Conservation (phyloP, 2,329 filamentous ascomycete species). For the Colletotrichum navitas region DNA sequence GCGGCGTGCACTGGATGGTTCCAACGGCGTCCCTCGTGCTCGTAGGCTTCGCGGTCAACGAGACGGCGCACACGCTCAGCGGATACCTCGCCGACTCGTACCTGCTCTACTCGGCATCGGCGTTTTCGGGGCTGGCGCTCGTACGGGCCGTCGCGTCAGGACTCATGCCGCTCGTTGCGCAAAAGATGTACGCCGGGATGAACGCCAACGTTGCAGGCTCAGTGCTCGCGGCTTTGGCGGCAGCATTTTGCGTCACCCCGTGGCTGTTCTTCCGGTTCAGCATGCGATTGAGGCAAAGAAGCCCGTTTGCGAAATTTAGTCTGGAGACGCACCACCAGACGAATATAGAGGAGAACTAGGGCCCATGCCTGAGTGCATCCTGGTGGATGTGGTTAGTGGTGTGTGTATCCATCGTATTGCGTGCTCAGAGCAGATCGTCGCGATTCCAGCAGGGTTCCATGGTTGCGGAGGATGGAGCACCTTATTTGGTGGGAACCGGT, state of each 20-base stretch:
- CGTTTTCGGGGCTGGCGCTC: conserved; percentile 46
- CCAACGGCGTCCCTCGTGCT: conserved; percentile 56
- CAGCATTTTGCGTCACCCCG: conserved; percentile 43
- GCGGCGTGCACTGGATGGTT: conserved; percentile 53
- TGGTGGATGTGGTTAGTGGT: not conserved
- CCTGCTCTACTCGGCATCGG: conserved; percentile 46
- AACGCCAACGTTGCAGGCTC: conserved; percentile 45
- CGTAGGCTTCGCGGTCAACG: conserved; percentile 62
- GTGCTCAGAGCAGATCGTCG: conserved; percentile 17
- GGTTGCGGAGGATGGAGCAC: conserved; percentile 17
- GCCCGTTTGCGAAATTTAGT: conserved; percentile 46
- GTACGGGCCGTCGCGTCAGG: conserved; percentile 46
- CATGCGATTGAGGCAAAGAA: conserved; percentile 43
- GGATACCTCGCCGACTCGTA: conserved; percentile 48
- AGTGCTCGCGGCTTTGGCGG: conserved; percentile 44
- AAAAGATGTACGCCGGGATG: conserved; percentile 44
- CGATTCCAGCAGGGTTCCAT: conserved; percentile 36
- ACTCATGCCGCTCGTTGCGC: conserved; percentile 46
- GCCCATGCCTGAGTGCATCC: not conserved
- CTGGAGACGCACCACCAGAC: conserved; percentile 43
- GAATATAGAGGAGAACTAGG: conserved; percentile 39
- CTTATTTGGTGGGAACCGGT: conserved; percentile 42
- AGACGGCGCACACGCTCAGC: conserved; percentile 48
- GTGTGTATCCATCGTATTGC: not conserved
- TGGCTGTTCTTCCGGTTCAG: conserved; percentile 45